phyloP scores from a whole-genome alignment of 768 basidiomycete species.

The Boletus fagicola region DNA sequence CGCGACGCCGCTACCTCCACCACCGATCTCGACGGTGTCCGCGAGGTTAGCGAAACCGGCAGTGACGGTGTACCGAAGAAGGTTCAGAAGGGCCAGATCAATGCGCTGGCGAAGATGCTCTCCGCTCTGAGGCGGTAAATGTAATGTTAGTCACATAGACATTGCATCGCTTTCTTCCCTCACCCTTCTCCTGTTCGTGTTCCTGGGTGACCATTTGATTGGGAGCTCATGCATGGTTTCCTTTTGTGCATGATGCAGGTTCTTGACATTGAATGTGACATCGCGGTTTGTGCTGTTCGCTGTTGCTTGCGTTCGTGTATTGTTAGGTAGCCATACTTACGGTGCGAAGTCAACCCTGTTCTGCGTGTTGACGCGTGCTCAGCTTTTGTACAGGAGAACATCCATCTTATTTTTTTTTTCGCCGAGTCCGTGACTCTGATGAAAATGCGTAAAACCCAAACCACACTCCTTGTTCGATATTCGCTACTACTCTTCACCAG shows the following conservation, averaged over 20 bases:
- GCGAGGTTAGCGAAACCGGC: slow-evolving; percentile 21
- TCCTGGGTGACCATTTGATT: slow-evolving; percentile 9
- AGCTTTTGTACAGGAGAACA: slow-evolving; percentile 17
- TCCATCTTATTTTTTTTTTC: slow-evolving; percentile 4
- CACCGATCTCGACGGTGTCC: slow-evolving; percentile 55
- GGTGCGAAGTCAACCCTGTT: slow-evolving; percentile 37
- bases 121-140: slow-evolving; percentile 68
- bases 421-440: slow-evolving; percentile 28
- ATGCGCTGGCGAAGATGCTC: slow-evolving; percentile 88
- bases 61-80: slow-evolving; percentile 58
- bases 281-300: slow-evolving; percentile 28
- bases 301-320: slow-evolving; percentile 46
- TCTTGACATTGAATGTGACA: slow-evolving; percentile 26
- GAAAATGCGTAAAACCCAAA: slow-evolving; percentile 21
- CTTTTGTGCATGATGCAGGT: slow-evolving; percentile 31
- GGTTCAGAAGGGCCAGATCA: slow-evolving; percentile 88
- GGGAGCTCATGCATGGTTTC: slow-evolving; percentile 21
- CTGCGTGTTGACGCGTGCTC: slow-evolving; percentile 23
- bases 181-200: background rate
- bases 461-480: slow-evolving; percentile 21
- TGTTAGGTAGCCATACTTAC: slow-evolving; percentile 51
- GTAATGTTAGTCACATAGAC: slow-evolving; percentile 29
- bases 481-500: slow-evolving; percentile 15
- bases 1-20: slow-evolving; percentile 72
- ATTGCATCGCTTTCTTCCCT: background rate